Base-by-base conservation (phyloP, 1,284 basidiomycete genomes). In the Malassezia caprae region DNA sequence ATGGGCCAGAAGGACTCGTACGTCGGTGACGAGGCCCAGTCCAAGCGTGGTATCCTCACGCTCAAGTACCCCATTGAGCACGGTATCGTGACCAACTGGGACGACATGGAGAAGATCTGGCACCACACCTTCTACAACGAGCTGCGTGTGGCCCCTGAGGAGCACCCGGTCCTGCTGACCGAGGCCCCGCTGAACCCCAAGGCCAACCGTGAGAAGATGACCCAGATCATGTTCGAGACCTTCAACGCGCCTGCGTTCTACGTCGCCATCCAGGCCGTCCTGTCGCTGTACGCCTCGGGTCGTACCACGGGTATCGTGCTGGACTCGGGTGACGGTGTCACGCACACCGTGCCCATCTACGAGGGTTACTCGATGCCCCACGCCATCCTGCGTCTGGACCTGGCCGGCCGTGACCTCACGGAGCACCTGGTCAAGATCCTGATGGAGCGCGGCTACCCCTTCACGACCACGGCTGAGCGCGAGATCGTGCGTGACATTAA, bases 401-500 rank as follows among this genome's bases (percentile, higher is more conserved):
- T 94, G 68, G 90, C 90, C 65, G 90, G 90, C 69, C 87, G 90
- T 79, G 90, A 96, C 78, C 79, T 96, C 72, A 94, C 90, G 67
- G 70, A 90, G 68, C 87, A 84, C 80, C 80, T 96, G 67, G 84
- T 88, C 81, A 93, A 90, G 82, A 87, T 89, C 77, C 78, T 94
- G 73, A 87, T 83, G 78, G 90, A 94, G 81, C 85, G 90, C 70
- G 90, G 90, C 30, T 93, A 96, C 80, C 82, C 84, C 56, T 93
- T 94, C 84, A 90, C 87, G 72, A 94, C 77, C 67, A 86, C 87
- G 19, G 88, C 89, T 59, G 89, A 91, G 80, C 84, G 86, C 75
- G 90, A 93, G 83, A 90, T 94, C 61, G 90, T 94, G 73, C 84
- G 90, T 72, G 90, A 94, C 78, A 91, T 94, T 82, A 94, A 94